Evolutionary conservation across 306 rosid genomes (phyloP).

Genomic region (Dryas alaskensis): DNA sequence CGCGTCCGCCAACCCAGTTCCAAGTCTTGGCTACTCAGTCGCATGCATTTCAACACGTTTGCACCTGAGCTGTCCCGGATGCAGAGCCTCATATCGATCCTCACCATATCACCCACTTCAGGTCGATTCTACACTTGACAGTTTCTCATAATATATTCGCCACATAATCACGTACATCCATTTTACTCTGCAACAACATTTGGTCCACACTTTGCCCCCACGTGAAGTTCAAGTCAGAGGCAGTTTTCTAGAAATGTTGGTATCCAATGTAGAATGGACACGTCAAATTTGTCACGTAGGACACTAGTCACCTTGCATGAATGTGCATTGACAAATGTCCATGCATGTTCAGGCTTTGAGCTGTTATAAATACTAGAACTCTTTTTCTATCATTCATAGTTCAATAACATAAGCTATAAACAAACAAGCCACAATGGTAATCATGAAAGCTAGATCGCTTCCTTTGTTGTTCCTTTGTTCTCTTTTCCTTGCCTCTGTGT

Average conservation of each 20-base stretch:
- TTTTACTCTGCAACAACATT: neutral
- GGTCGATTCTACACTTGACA: neutral
- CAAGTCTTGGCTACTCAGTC: slow-evolving; percentile 2
- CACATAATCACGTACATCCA: neutral
- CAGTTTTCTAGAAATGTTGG: neutral
- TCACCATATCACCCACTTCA: too few species aligned
- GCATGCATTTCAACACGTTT: slow-evolving; percentile 33
- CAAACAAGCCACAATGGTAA: slow-evolving; percentile 13
- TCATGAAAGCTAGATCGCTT: neutral
- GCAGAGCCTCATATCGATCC: neutral
- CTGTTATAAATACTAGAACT: neutral
- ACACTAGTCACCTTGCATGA: slow-evolving; percentile 46
- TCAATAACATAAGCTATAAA: neutral
- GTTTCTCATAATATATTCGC: neutral
- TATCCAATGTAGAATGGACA: neutral
- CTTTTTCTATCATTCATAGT: neutral
- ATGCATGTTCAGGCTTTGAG: neutral
- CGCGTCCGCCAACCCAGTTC: slow-evolving; percentile 26
- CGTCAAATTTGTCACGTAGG: slow-evolving; percentile 19
- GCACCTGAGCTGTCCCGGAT: neutral
- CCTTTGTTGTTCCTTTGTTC: slow-evolving; percentile 18
- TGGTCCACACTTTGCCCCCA: neutral
- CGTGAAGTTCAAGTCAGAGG: slow-evolving; percentile 14
- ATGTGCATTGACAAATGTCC: neutral
- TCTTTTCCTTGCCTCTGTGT: slow-evolving; percentile 17